Percentiles rank a stretch among this genome's conserved stretches.
These are phyloP conservation scores for Tubosaeta sp. DNA, from an alignment of 768 basidiomycete genomes.

Conservation along the genomic window DNA sequence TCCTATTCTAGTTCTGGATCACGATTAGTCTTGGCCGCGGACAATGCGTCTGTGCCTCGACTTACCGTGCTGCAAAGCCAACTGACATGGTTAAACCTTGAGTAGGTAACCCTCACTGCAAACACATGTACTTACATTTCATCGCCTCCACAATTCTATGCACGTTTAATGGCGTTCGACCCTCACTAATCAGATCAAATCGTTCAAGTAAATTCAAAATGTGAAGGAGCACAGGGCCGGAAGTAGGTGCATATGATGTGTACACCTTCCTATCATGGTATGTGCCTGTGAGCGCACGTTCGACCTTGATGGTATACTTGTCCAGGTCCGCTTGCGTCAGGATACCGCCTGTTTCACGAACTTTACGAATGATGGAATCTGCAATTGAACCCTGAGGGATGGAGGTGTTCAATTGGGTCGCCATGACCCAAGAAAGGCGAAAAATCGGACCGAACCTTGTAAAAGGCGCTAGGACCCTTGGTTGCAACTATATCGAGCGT, in stretches of 20 bases:
- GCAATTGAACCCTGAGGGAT: conserved; percentile 69
- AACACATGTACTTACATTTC: conserved; percentile 58
- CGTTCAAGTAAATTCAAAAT: conserved; percentile 88
- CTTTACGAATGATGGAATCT: conserved; percentile 68
- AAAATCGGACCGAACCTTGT: conserved; percentile 46
- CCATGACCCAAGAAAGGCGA: conserved; percentile 1
- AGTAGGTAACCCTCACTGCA: conserved; percentile 6
- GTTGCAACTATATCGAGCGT: conserved; percentile 73
- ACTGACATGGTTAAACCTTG: conserved; percentile 32
- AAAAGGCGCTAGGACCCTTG: conserved; percentile 79
- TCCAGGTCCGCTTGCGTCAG: conserved; percentile 70
- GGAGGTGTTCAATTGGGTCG: conserved; percentile 12
- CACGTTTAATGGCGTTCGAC: conserved; percentile 56
- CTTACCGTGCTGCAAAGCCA: conserved; percentile 60
- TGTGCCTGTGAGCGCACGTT: conserved; percentile 70
- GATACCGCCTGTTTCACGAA: conserved; percentile 72
- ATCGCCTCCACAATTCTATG: conserved; percentile 83
- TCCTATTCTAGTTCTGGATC: conserved; percentile 68
- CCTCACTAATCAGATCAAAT: conserved; percentile 50
- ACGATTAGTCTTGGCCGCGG: conserved; percentile 4
- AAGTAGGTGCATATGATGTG: conserved; percentile 80
- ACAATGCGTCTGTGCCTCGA: conserved; percentile 1
- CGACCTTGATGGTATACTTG: conserved; percentile 63
- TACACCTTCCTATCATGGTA: conserved; percentile 79
- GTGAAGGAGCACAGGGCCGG: conserved; percentile 85